Base-by-base conservation (phyloP, 2,329 filamentous ascomycete species). In the Lasiodiplodia gonubiensis region DNA sequence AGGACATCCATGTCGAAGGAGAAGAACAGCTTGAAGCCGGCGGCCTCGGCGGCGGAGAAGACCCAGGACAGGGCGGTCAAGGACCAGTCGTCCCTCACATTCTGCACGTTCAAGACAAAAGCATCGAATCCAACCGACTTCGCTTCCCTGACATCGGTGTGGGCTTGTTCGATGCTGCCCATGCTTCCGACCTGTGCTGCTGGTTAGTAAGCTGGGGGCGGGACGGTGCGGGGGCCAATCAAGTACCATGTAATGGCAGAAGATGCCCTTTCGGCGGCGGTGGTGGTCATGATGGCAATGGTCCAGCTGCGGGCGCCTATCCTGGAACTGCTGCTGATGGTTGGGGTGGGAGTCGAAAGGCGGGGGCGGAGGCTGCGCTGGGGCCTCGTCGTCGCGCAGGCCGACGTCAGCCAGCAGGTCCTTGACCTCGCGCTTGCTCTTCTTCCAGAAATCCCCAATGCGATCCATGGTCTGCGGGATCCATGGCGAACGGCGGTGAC, bases 21-120 rank as follows among this genome's bases (percentile, higher is more conserved):
- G 68, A 80, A 79, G 71, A 78, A 79, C 27, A 80, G 72, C 8
- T 72, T 70, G 68, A 80, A 79, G 46, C 70, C 72, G 11, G 72
- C 69, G 1, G 70, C 68, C 1, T 72, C 71, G n/a, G 75, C 72
- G n/a, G 64, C 64, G 27, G 75, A 69, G 69, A 80, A 79, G n/a
- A 79, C 70, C 25, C 67, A 69, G 4, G 69, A 64, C 2, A 78
- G 71, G 5, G 77, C 74, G 37, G 70, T 66, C 2, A 70, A 73
- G 0, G 75, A 73, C 74, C 76, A 79, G 23, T 39, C 46, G 0
- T 66, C 66, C 8, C 53, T 39, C 33, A 66, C 66, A 4, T 75
- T 71, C 72, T 72, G 63, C n/a, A 77, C 70, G n/a, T 67, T 67
- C 33, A 67, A 18, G 14, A 55, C 65, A 12, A 67, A 67, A 16